Conservation (phyloP, 345 rosid species). For the Adansonia digitata region DNA sequence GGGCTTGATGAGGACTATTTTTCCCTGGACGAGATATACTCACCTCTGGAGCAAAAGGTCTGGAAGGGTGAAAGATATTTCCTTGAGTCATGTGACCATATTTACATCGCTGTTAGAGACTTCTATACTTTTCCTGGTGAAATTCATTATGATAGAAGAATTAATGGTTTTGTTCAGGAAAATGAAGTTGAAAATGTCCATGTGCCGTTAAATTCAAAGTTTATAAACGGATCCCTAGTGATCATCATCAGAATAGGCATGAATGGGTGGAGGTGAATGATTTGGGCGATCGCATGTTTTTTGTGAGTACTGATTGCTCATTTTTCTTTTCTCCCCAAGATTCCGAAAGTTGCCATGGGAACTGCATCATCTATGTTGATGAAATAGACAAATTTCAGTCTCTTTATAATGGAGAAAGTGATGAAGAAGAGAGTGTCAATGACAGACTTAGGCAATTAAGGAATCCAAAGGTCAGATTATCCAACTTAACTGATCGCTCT, state of each 20-base stretch:
- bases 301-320: constrained; percentile 12
- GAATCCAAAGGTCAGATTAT: not conserved
- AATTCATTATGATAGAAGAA: not conserved
- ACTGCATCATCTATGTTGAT: constrained; percentile 19
- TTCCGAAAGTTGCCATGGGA: constrained; percentile 3
- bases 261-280: constrained; percentile 6
- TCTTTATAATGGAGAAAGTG: not conserved
- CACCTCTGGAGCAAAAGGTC: not conserved
- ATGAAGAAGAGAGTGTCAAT: not conserved
- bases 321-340: constrained; percentile 7
- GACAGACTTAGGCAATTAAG: not conserved
- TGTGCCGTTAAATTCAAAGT: not conserved
- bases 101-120: constrained; percentile 13
- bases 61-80: constrained; percentile 8
- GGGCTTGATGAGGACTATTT: not conserved
- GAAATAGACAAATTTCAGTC: not conserved
- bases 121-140: not conserved
- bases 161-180: not conserved
- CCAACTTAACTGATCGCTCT: not conserved
- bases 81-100: not conserved
- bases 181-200: not conserved
- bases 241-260: not conserved
- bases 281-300: constrained; percentile 8
- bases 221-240: not conserved
- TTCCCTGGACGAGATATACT: not conserved